Evolutionary conservation across 1,139 yeast species (phyloP), one percentile per base, ranked within the genome.

Genomic region (Candida tetrigidarum): DNA sequence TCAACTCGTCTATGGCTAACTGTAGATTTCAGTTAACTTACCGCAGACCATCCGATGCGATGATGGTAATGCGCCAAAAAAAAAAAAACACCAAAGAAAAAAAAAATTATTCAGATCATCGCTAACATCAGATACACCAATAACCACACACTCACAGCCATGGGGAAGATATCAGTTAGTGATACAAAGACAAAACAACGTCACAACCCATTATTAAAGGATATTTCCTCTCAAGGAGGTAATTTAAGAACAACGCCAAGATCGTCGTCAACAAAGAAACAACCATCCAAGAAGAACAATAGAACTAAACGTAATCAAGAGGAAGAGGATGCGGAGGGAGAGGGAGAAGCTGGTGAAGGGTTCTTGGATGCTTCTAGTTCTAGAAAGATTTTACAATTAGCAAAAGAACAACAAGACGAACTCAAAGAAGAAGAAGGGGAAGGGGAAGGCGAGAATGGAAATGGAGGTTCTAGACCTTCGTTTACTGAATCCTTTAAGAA

Each of bases 341-440:
- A n/a, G n/a, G n/a, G n/a, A n/a, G n/a, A n/a, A n/a, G n/a, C n/a
- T n/a, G n/a, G 72, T 18, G 92, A 86, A 46, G 84, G 79, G 37
- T 85, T 69, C 56, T 76, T 93, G 39, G 97, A 92, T 69, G 89
- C 97, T 15, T 74, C 82, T 22, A 74, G 90, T 29, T 88, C 98
- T 1, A 78, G 96, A 66, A 90, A 83, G 69, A 92, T 93, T 64
- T 74, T 93, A 52, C 88, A 86, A 61, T 74, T 93, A 53, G 99
- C 98, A 12, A 84, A 80, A 57, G 93, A 86, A 57, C 99, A 93
- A 68, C 97, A 91, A 63, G 92, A 88, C 39, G 99, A 93, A 62
- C 65, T 92, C 25, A 87, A 79, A 47, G 73, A 66, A 6, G 96
- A 89, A 60, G 90, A 84, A 52, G 63, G 65, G 12, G 58, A 55